Conservation (phyloP, 2,329 filamentous ascomycete species). For the Pyricularia sp. region DNA sequence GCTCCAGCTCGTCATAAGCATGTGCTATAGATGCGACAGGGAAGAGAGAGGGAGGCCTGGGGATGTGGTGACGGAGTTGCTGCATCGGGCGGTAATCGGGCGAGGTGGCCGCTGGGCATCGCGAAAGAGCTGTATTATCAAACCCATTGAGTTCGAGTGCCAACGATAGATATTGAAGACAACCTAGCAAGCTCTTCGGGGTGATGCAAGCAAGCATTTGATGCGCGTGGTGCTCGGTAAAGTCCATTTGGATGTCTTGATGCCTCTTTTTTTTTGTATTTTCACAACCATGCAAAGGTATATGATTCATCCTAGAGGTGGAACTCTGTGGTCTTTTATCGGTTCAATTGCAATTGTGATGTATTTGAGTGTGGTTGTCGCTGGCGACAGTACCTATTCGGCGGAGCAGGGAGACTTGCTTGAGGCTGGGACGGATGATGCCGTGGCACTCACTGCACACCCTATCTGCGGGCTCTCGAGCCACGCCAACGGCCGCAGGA, state of each 20-base stretch:
- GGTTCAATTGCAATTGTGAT: too few relatives aligned
- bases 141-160: neutral
- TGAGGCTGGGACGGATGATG: neutral
- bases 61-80: neutral
- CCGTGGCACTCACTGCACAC: neutral
- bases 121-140: constrained; percentile 1
- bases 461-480: neutral
- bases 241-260: neutral
- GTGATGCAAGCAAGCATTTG: neutral
- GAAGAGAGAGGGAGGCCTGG: neutral
- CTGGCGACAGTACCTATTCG: neutral
- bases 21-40: neutral
- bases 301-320: neutral
- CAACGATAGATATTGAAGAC: neutral
- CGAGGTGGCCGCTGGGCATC: neutral
- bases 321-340: neutral
- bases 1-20: constrained; percentile 19
- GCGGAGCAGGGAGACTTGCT: neutral
- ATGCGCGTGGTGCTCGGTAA: neutral
- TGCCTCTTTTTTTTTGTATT: neutral
- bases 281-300: too few relatives aligned
- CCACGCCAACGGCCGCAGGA: neutral
- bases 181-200: neutral
- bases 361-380: too few relatives aligned
- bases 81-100: neutral